Evolutionary conservation across 139 green algal genomes (phyloP).

Genomic region (Chlorella ohadii): DNA sequence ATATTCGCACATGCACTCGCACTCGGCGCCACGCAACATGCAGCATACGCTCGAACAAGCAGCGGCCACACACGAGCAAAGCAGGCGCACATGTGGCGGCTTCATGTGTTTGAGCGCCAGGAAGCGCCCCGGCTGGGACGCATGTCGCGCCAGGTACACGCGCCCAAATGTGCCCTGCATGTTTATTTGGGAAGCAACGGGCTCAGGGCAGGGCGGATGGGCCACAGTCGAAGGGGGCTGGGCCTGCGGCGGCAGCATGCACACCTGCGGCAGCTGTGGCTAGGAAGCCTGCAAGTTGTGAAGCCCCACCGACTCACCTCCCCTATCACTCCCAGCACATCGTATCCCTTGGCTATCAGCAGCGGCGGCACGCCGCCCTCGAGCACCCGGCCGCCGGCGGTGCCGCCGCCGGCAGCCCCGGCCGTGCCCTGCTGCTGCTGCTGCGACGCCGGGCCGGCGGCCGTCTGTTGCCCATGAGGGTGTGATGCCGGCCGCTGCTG

Average conservation of each 20-base stretch:
- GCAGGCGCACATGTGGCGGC: constrained; percentile 3
- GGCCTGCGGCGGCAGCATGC: too few species aligned
- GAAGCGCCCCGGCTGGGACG: constrained; percentile 13
- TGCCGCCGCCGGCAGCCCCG: neutral
- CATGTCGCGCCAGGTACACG: constrained; percentile 19
- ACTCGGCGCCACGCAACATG: too few species aligned
- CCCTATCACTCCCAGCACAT: constrained; percentile 28
- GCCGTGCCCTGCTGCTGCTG: constrained; percentile 1
- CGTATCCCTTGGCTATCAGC: constrained; percentile 24
- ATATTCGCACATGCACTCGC: too few species aligned
- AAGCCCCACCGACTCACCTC: constrained; percentile 9
- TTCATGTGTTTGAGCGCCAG: constrained; percentile 34
- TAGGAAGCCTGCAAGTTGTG: too few species aligned
- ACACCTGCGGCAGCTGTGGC: too few species aligned
- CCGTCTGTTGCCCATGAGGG: neutral
- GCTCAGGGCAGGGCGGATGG: too few species aligned
- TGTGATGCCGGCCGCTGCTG: too few species aligned
- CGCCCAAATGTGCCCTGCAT: constrained; percentile 34
- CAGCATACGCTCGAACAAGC: too few species aligned
- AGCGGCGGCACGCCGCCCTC: constrained; percentile 9
- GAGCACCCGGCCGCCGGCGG: neutral
- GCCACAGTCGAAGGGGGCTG: too few species aligned
- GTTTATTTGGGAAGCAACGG: too few species aligned
- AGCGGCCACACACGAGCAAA: neutral
- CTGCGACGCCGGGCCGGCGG: neutral